Evolutionary conservation across 2,329 filamentous ascomycete species (phyloP), one percentile per base, ranked within the genome.

Genomic region (Davidsoniella virescens): DNA sequence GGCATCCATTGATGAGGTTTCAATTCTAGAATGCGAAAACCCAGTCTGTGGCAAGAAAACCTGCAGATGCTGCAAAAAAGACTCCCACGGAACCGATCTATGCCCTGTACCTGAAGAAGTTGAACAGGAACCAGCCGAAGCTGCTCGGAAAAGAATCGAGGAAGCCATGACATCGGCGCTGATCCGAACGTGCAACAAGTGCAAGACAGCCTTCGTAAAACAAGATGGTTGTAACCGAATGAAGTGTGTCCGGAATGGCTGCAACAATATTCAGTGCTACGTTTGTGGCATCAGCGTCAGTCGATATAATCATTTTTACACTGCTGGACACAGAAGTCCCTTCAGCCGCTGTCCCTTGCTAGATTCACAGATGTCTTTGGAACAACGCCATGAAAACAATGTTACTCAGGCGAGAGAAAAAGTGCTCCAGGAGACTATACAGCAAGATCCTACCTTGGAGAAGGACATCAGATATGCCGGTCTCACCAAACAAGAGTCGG

Each of bases 181-280:
- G 56, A 82, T 93, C 49, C 75, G 87, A 17, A 77, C 69, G 25
- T 94, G 87, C 68, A 86, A 85, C 57, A 71, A 72, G 56, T 79
- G 75, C 67, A 59, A 71, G n/a, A 75, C 77, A n/a, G 77, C 80
- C 0, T 92, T 90, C 57, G 73, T 93, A 61, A 94, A 93, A 60
- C 74, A 80, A 36, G 62, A 67, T 29, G 87, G 87, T 2, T 94
- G 87, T 66, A 93, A 93, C 65, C 88, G 88, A 64, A 85, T 94
- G 75, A 71, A 63, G 0, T 94, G 87, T 61, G 68, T 74, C 0
- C 71, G 72, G n/a, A 47, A 59, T 39, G 64, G 65, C 1, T 80
- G 76, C 53, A 4, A 50, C 2, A 73, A 76, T 42, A 58, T 72
- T 0, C 75, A 78, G 55, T 82, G 80, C 59, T 87, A 87, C 57